phyloP scores from a whole-genome alignment of 345 rosid species.

The Eucalyptus victrix region DNA sequence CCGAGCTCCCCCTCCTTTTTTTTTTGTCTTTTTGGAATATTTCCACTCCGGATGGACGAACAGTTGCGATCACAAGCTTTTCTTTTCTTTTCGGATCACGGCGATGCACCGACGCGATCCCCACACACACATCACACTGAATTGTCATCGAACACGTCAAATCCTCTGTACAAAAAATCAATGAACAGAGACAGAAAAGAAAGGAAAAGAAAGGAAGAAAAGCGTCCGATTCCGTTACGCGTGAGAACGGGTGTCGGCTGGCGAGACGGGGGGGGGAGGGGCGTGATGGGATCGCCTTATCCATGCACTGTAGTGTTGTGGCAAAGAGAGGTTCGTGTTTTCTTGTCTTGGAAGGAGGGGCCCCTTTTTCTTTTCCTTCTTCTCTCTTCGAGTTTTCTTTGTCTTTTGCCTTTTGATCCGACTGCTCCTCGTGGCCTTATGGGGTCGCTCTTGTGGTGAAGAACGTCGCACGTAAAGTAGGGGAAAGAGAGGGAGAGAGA shows the following conservation, averaged over 20 bases:
- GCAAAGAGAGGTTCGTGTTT: not conserved
- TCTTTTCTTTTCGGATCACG: not conserved
- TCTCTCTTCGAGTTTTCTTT: not conserved
- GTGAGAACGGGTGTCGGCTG: not conserved
- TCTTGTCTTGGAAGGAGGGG: not conserved
- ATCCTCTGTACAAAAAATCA: not conserved
- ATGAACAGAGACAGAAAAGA: not conserved
- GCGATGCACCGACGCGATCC: not conserved
- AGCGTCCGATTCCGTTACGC: not conserved
- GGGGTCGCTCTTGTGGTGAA: not conserved
- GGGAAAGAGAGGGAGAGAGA: not conserved
- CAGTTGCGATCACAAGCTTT: not conserved
- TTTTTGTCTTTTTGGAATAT: not conserved
- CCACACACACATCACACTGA: not conserved
- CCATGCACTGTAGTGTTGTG: not conserved
- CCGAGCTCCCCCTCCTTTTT: not conserved
- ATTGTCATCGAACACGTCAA: not conserved
- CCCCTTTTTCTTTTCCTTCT: not conserved
- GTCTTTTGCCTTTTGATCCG: not conserved
- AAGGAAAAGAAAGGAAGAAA: not conserved
- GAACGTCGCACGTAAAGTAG: not conserved
- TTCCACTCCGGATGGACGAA: not conserved
- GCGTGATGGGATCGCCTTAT: not conserved
- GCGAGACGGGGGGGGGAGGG: not conserved
- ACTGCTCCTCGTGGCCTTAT: not conserved